Conservation (phyloP, 208 protist genomes). For the Trypanosoma cruzi region DNA sequence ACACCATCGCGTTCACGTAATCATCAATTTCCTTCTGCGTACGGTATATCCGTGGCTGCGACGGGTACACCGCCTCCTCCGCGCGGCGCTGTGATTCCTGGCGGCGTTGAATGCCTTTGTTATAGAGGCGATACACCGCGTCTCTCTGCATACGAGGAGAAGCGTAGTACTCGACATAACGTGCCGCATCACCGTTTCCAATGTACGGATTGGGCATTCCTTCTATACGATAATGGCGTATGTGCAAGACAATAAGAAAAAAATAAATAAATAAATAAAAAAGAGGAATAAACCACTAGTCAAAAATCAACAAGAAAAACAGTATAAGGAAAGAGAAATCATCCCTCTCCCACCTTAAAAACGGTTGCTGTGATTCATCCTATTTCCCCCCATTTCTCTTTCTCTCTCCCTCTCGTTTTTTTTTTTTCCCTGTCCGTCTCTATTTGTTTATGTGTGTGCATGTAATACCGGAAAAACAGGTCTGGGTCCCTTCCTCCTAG, state of each 20-base stretch:
- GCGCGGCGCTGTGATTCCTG: conserved; percentile 45
- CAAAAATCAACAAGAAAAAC: conserved; percentile 2
- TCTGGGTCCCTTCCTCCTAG: neutral
- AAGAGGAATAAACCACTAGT: neutral
- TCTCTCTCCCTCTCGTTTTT: neutral
- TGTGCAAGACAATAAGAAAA: neutral
- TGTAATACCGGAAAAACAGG: neutral
- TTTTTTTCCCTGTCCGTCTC: neutral
- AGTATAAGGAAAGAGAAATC: conserved; percentile 6
- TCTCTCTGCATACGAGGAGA: conserved; percentile 65
- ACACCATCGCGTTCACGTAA: conserved; percentile 67
- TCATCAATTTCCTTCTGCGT: conserved; percentile 59
- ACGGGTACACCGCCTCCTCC: conserved; percentile 51
- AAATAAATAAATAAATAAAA: neutral
- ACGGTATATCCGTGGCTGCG: conserved; percentile 40
- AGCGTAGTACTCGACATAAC: conserved; percentile 78
- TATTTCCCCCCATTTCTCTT: too few species aligned
- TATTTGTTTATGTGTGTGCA: neutral
- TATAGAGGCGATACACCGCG: conserved; percentile 77
- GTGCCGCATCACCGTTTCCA: conserved; percentile 69
- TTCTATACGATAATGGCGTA: neutral
- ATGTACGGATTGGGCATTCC: conserved; percentile 77
- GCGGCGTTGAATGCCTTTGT: conserved; percentile 43
- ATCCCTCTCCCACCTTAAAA: neutral
- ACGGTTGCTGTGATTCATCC: neutral